Base-by-base conservation (phyloP, 345 rosid genomes). In the Eucalyptus fibrosa region DNA sequence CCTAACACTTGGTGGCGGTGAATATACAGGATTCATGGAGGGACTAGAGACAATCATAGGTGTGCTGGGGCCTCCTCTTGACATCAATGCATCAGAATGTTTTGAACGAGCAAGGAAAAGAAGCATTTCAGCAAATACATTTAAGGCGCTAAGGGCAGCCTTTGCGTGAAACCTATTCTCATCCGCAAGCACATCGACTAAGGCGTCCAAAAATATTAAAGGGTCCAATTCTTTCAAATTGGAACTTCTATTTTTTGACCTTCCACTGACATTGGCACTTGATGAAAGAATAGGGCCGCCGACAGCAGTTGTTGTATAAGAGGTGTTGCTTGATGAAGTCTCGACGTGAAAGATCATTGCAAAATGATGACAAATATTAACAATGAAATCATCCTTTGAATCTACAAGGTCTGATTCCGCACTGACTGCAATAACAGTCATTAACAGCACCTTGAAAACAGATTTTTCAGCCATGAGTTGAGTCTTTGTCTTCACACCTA, bases 11-110 rank as follows among this genome's bases (percentile, higher is more conserved):
- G 99, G 96, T 45, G 98, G 97, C 49, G 99, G 98, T 47, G 99
- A 96, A 93, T 96, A 98, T 87, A 98, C 98, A 90, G 99, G 99
- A 97, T 96, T 97, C 96, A 97, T 96, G 50, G 99, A 98, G 88
- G 99, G 99, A 92, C 99, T 98, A 87, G 99, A 98, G 90, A 96
- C 99, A 90, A 95, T 98, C 98, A 97, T 97, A 42, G 99, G 97
- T 40, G 99, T 96, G 88, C 94, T 95, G 26, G 98, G 99, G 91
- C 99, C 99, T 90, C 97, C 98, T 95, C 98, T 95, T 87, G 98
- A 93, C 95, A 95, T 96, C 91, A 96, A 87, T 49, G 92, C 91
- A 89, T 98, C 99, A 92, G 97, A 93, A 94, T 97, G 98, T 93
- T 97, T 98, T 72, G 94, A 90, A 87, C 97, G 97, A 92, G 99